phyloP scores from a whole-genome alignment of 2,329 filamentous ascomycete genomes.

The Monosporascus sp. region DNA sequence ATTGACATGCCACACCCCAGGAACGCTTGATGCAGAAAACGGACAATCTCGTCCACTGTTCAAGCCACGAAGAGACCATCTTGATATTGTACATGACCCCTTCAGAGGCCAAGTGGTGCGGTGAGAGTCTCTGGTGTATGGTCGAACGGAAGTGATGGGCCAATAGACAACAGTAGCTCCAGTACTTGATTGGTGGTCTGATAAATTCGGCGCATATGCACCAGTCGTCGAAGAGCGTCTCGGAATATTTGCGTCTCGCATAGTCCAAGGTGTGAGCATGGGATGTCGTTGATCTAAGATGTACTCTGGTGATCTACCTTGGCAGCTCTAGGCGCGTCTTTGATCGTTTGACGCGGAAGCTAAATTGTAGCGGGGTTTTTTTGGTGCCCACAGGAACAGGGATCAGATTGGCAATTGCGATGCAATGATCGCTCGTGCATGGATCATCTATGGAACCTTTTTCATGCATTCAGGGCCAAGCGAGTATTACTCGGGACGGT shows the following conservation, averaged over 20 bases:
- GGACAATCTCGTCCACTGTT: background rate
- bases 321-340: background rate
- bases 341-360: background rate
- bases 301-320: background rate
- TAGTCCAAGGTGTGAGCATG: background rate
- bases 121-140: background rate
- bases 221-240: background rate
- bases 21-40: background rate
- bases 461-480: no score
- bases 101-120: background rate
- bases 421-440: background rate
- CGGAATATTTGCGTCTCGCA: background rate
- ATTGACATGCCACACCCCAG: no score
- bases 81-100: background rate
- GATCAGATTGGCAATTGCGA: background rate
- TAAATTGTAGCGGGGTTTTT: background rate
- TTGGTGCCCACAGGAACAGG: background rate
- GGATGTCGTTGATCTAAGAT: background rate
- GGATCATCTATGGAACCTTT: no score
- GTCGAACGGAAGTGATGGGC: background rate
- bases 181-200: background rate
- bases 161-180: background rate
- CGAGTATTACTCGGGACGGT: background rate
- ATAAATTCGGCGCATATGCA: background rate
- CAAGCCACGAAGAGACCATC: background rate